Evolutionary conservation across 805 yeast species (phyloP).

Genomic region (Lachancea lanzarotensis): DNA sequence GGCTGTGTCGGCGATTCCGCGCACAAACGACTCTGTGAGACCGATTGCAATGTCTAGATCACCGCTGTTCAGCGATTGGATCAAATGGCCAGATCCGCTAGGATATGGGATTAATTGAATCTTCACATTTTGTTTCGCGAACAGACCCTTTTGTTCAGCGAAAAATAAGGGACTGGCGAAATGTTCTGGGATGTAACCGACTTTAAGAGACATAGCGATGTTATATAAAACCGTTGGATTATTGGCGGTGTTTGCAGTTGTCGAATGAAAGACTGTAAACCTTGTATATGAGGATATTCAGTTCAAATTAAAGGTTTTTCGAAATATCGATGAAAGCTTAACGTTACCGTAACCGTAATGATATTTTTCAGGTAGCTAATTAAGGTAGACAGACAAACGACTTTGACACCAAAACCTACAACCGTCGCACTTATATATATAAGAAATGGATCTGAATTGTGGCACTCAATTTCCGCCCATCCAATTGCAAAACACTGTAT

Average conservation of each 20-base stretch:
- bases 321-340: too few species aligned
- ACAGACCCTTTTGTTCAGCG: constrained; percentile 57
- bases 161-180: constrained; percentile 81
- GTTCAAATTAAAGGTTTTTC: too few species aligned
- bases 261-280: too few species aligned
- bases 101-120: constrained; percentile 64
- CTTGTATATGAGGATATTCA: not conserved
- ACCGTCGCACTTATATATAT: too few species aligned
- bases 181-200: constrained; percentile 89
- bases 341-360: too few species aligned
- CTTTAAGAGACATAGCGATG: constrained; percentile 39
- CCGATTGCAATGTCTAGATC: constrained; percentile 81
- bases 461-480: too few species aligned
- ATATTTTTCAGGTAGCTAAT: too few species aligned
- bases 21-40: constrained; percentile 82
- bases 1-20: constrained; percentile 71
- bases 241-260: not conserved
- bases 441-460: too few species aligned
- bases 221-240: constrained; percentile 6
- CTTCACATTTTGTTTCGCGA: constrained; percentile 41
- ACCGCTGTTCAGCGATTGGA: constrained; percentile 57
- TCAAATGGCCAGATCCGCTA: constrained; percentile 84
- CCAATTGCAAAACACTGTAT: too few species aligned
- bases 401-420: too few species aligned
- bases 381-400: too few species aligned